Percentiles rank a stretch among this genome's conserved stretches.
These are phyloP conservation scores for Globisporangium sylvaticum DNA, from an alignment of 352 stramenopile species.

Conservation along the genomic window DNA sequence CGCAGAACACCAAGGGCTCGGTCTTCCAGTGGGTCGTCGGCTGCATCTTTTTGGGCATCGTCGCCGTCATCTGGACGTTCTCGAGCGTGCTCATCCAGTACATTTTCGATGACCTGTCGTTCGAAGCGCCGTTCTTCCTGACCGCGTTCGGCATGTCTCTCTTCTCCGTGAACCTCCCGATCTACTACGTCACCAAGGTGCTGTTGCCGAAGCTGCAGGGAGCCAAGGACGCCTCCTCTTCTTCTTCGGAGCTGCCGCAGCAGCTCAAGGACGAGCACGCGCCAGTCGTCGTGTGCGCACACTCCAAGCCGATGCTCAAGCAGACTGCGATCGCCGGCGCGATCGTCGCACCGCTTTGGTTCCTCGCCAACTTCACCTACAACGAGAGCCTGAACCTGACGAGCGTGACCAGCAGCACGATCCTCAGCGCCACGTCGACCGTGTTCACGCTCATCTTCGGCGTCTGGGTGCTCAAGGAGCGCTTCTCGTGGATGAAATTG, in stretches of 20 bases:
- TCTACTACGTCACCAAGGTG: slow-evolving; percentile 58
- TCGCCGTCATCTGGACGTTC: slow-evolving; percentile 75
- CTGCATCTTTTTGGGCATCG: slow-evolving; percentile 58
- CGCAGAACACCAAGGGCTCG: slow-evolving; percentile 19
- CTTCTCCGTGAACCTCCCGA: slow-evolving; percentile 72
- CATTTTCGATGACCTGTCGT: slow-evolving; percentile 81
- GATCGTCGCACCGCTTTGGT: slow-evolving; percentile 92
- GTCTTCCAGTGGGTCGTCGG: slow-evolving; percentile 59
- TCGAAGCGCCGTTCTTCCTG: slow-evolving; percentile 81
- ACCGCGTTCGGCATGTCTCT: slow-evolving; percentile 79
- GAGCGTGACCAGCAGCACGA: slow-evolving; percentile 93
- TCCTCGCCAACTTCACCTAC: slow-evolving; percentile 93
- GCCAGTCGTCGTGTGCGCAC: slow-evolving; percentile 12
- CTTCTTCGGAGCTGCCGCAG: slow-evolving; percentile 26
- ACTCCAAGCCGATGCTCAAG: slow-evolving; percentile 13
- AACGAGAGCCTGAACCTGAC: slow-evolving; percentile 90
- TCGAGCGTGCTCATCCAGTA: slow-evolving; percentile 84
- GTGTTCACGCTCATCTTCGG: slow-evolving; percentile 93
- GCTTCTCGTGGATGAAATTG: slow-evolving; percentile 78
- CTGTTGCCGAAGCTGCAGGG: slow-evolving; percentile 21
- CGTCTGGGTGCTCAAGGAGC: slow-evolving; percentile 73
- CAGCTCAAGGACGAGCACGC: slow-evolving; percentile 22
- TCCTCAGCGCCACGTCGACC: slow-evolving; percentile 91
- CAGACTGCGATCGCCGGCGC: slow-evolving; percentile 35
- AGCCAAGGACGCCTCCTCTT: not conserved